Conservation (phyloP, 148 eudicot genomes). For the Mesembryanthemum crystallinum region DNA sequence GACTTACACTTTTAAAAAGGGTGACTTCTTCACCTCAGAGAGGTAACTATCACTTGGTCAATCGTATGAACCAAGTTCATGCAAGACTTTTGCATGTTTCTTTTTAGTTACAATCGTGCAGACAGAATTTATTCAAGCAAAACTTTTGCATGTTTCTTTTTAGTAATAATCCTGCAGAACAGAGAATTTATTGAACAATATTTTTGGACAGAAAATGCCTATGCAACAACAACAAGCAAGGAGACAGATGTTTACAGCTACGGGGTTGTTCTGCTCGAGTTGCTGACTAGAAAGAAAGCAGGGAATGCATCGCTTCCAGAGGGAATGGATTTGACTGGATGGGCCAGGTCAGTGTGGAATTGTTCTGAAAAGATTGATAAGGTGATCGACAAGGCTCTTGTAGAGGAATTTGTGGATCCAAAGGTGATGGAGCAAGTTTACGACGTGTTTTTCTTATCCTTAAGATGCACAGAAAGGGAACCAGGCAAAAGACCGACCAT, state of each 20-base stretch:
- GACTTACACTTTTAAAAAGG: no score
- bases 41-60: no score
- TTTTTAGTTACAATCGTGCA: not conserved
- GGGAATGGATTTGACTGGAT: slow-evolving; percentile 50
- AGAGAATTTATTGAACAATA: not conserved
- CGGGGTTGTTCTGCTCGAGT: slow-evolving; percentile 77
- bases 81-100: not conserved
- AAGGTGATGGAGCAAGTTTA: slow-evolving; percentile 55
- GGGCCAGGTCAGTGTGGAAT: slow-evolving; percentile 52
- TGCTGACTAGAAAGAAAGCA: slow-evolving; percentile 58
- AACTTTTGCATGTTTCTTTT: not conserved
- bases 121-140: not conserved
- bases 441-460: slow-evolving; percentile 53
- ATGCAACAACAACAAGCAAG: slow-evolving; percentile 43
- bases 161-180: not conserved
- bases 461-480: slow-evolving; percentile 68
- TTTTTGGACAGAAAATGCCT: slow-evolving; percentile 64
- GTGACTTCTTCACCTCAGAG: no score
- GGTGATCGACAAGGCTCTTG: slow-evolving; percentile 47
- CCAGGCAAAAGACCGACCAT: slow-evolving; percentile 67
- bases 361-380: slow-evolving; percentile 39
- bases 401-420: slow-evolving; percentile 51
- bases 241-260: slow-evolving; percentile 86
- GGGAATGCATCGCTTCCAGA: slow-evolving; percentile 47
- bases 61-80: no score